These are phyloP conservation scores for Coemansia sp. DNA, from an alignment of 192 early-diverging fungal genomes.

Conservation along the genomic window DNA sequence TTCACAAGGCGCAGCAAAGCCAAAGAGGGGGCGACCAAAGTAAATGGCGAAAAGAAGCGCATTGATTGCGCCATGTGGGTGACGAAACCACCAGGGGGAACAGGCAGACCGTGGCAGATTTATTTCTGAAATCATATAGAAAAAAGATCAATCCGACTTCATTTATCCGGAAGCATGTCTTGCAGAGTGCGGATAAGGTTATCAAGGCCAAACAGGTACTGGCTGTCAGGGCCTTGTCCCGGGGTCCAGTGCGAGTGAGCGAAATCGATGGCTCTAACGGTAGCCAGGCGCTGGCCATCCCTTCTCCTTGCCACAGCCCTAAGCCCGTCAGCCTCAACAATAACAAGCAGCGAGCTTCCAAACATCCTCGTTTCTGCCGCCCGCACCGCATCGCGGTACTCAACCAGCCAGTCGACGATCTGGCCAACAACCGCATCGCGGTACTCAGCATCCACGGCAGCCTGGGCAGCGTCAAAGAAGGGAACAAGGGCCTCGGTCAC, in stretches of 20 bases:
- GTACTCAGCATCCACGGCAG: slow-evolving; percentile 45
- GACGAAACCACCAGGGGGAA: background rate
- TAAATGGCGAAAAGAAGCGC: background rate
- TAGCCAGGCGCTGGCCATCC: slow-evolving; percentile 39
- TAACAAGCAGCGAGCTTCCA: slow-evolving; percentile 69
- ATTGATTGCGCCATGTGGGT: slow-evolving; percentile 1
- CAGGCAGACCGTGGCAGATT: no score
- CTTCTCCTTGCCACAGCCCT: slow-evolving; percentile 51
- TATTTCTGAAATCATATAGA: no score
- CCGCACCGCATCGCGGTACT: slow-evolving; percentile 58
- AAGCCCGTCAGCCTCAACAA: slow-evolving; percentile 59
- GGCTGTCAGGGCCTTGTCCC: slow-evolving; percentile 63
- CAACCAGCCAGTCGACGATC: slow-evolving; percentile 58
- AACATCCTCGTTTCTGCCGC: slow-evolving; percentile 62
- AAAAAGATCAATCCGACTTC: no score
- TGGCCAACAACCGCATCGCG: slow-evolving; percentile 57
- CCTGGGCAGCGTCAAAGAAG: slow-evolving; percentile 58
- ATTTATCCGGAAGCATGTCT: background rate
- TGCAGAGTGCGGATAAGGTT: slow-evolving; percentile 59
- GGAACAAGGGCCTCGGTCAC: slow-evolving; percentile 53
- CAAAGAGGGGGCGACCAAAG: no score
- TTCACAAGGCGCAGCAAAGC: no score
- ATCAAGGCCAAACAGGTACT: slow-evolving; percentile 63
- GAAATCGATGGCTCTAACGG: slow-evolving; percentile 79
- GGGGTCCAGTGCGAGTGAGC: slow-evolving; percentile 73